phyloP scores from a whole-genome alignment of 2,329 filamentous ascomycete species.

The Diaporthe vaccinii region DNA sequence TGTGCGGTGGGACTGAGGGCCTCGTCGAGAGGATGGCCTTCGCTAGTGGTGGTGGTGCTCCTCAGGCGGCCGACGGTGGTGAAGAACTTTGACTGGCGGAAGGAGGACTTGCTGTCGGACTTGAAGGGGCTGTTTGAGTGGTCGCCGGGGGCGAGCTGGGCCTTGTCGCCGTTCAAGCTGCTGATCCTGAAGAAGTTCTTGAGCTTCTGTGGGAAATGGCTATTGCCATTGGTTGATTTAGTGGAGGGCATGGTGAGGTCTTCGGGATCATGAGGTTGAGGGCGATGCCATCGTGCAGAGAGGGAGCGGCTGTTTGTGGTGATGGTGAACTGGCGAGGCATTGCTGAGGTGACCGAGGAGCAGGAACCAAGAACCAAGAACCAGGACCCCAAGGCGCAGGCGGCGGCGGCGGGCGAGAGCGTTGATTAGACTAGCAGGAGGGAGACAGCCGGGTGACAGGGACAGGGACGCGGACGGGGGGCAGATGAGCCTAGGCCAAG shows the following conservation, averaged over 20 bases:
- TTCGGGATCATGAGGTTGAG: conserved; percentile 44
- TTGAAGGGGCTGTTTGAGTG: conserved; percentile 54
- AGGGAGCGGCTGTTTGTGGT: conserved; percentile 40
- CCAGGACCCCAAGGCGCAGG: conserved; percentile 21
- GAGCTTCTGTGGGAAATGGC: conserved; percentile 76
- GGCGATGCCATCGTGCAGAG: conserved; percentile 41
- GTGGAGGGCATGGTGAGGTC: conserved; percentile 62
- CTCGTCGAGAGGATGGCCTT: conserved; percentile 92
- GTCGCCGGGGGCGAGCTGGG: conserved; percentile 39
- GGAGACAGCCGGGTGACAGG: conserved; percentile 28
- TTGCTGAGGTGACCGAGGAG: conserved; percentile 28
- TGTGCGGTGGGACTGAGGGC: conserved; percentile 90
- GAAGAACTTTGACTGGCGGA: conserved; percentile 90
- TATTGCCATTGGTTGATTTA: conserved; percentile 67
- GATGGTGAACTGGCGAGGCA: conserved; percentile 38
- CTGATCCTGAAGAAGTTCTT: conserved; percentile 81
- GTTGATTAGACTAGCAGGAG: conserved; percentile 30
- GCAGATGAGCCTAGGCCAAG: conserved; percentile 21
- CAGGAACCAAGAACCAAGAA: conserved; percentile 24
- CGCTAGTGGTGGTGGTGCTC: conserved; percentile 91
- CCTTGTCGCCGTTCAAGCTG: conserved; percentile 53
- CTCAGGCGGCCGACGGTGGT: conserved; percentile 88
- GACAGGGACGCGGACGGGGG: conserved; percentile 19
- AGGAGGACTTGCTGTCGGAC: conserved; percentile 74
- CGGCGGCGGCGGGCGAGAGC: conserved; percentile 16